Percentiles rank a stretch among this genome's conserved stretches.
phyloP scores from a whole-genome alignment of 768 basidiomycete genomes.

The Mycena maculata region DNA sequence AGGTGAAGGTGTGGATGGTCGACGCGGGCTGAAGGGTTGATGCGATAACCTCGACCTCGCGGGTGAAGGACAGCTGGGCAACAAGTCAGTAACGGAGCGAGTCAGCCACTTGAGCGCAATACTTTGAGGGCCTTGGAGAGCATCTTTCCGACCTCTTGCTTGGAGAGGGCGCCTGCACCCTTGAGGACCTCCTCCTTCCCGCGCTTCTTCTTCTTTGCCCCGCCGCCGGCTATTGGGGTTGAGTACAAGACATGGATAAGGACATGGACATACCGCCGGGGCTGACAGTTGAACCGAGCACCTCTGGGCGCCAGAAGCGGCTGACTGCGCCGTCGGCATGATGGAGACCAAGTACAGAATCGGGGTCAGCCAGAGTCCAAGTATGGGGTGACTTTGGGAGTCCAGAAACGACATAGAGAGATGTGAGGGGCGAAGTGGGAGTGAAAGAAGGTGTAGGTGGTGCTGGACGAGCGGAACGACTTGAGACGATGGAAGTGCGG shows the following conservation, averaged over 20 bases:
- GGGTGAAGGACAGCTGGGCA: conserved; percentile 85
- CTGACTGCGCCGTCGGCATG: conserved; percentile 88
- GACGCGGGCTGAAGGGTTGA: conserved; percentile 95
- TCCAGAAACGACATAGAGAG: conserved; percentile 89
- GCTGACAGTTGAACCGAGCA: conserved; percentile 88
- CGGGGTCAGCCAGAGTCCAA: conserved; percentile 90
- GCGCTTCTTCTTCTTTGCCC: conserved; percentile 74
- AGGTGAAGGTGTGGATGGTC: conserved; percentile 93
- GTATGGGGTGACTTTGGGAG: conserved; percentile 90
- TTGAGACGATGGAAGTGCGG: conserved; percentile 83
- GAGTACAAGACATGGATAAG: background rate
- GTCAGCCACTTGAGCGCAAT: conserved; percentile 27
- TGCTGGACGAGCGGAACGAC: conserved; percentile 70
- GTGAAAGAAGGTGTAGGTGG: conserved; percentile 70
- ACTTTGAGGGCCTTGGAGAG: conserved; percentile 93
- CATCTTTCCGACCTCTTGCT: conserved; percentile 91
- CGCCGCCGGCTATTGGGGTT: conserved; percentile 65
- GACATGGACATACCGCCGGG: conserved; percentile 57
- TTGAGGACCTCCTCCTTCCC: conserved; percentile 76
- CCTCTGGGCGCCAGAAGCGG: conserved; percentile 93
- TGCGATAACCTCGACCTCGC: conserved; percentile 94
- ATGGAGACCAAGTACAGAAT: conserved; percentile 82
- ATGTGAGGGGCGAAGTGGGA: conserved; percentile 81
- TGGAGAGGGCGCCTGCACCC: conserved; percentile 83
- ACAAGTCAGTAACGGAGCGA: conserved; percentile 14